Conservation (phyloP, 208 protist species). For the Acanthamoeba culbertsoni region DNA sequence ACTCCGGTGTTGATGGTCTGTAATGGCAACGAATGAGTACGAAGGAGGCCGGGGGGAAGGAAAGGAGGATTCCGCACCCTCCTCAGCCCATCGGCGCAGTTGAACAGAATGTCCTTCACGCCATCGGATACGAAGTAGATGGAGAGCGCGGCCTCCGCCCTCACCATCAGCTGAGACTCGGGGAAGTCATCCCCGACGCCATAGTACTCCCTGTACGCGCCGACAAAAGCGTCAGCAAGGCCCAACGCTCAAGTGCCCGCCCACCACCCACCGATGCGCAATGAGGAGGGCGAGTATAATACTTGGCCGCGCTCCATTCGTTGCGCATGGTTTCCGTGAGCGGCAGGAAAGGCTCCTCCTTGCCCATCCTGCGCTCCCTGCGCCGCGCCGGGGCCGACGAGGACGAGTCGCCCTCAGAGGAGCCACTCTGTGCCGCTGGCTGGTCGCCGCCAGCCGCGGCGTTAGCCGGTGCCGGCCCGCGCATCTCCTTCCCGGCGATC, state of each 20-base stretch:
- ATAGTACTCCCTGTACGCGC: constrained; percentile 19
- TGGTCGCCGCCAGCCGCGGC: background rate
- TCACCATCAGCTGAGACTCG: background rate
- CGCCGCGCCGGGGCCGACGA: background rate
- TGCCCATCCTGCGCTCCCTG: background rate
- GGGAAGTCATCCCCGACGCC: constrained; percentile 15
- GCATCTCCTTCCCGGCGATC: background rate
- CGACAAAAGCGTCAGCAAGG: background rate
- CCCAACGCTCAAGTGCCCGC: background rate
- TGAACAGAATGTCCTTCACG: constrained; percentile 21
- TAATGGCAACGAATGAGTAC: background rate
- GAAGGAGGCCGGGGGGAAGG: background rate
- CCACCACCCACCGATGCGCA: background rate
- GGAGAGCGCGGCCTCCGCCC: background rate
- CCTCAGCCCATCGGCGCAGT: background rate
- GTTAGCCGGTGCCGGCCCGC: background rate
- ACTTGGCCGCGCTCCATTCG: constrained; percentile 14
- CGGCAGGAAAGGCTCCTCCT: constrained; percentile 41
- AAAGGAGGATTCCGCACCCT: background rate
- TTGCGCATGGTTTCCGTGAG: background rate
- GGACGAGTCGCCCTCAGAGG: background rate
- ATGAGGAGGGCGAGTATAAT: background rate
- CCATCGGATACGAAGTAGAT: constrained; percentile 17
- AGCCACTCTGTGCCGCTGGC: background rate
- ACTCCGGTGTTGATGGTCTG: constrained; percentile 27